Conservation (phyloP, 805 yeast species). For the Ogataea degrootiae region DNA sequence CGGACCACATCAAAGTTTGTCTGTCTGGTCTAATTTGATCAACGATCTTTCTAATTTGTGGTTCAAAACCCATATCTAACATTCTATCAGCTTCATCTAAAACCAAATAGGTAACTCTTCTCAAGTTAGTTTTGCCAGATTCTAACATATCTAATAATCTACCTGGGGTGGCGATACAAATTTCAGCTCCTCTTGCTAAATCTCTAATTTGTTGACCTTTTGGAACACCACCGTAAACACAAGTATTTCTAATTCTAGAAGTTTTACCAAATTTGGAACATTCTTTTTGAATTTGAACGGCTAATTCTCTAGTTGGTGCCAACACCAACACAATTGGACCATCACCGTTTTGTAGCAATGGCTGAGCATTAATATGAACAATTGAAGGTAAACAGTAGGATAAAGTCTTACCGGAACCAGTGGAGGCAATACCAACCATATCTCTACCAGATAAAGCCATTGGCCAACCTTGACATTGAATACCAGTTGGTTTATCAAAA, state of each 20-base stretch:
- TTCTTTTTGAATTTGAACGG: constrained; percentile 94
- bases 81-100: constrained; percentile 99
- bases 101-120: constrained; percentile 94
- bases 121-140: constrained; percentile 87
- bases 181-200: constrained; percentile 91
- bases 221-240: constrained; percentile 99
- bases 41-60: constrained; percentile 97
- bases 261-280: constrained; percentile 91
- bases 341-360: constrained; percentile 86
- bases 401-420: constrained; percentile 98
- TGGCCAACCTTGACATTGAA: constrained; percentile 99
- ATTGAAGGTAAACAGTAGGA: constrained; percentile 96
- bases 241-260: constrained; percentile 91
- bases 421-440: constrained; percentile 97
- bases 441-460: constrained; percentile 99
- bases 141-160: constrained; percentile 97
- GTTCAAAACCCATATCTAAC: constrained; percentile 99
- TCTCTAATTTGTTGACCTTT: constrained; percentile 97
- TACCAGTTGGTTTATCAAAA: constrained; percentile 90
- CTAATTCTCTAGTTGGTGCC: constrained; percentile 98
- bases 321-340: constrained; percentile 94
- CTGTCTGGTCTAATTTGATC: constrained; percentile 97
- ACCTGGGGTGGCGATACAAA: constrained; percentile 97
- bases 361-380: constrained; percentile 98
- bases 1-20: constrained; percentile 99